Conservation (phyloP, 148 eudicot species). For the Nepenthes mirabilis region DNA sequence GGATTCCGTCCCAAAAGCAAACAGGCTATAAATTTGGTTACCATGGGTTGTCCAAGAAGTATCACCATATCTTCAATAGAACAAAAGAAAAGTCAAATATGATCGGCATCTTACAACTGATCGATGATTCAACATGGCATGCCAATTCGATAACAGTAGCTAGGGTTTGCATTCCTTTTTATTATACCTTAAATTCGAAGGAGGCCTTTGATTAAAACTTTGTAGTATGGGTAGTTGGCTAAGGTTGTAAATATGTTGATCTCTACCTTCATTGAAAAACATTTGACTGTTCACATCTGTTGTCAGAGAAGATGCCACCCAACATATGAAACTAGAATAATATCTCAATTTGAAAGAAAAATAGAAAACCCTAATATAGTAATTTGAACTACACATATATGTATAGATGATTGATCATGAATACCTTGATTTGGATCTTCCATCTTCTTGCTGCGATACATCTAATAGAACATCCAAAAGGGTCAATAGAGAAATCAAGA, state of each 20-base stretch:
- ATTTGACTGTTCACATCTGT: conserved; percentile 24
- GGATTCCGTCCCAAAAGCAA: too few species aligned
- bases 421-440: conserved; percentile 49
- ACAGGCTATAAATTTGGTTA: too few species aligned
- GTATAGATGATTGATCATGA: background rate
- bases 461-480: background rate
- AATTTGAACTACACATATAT: background rate
- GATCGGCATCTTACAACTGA: too few species aligned
- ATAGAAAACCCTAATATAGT: too few species aligned
- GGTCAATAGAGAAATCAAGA: too few species aligned
- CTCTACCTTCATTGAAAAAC: conserved; percentile 27
- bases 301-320: too few species aligned
- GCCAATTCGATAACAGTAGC: background rate
- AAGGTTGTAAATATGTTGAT: conserved; percentile 51
- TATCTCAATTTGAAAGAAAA: too few species aligned
- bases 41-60: too few species aligned
- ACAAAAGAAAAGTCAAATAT: too few species aligned
- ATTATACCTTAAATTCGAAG: conserved; percentile 10
- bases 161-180: conserved; percentile 10
- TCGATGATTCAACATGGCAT: too few species aligned
- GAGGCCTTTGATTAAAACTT: conserved; percentile 29
- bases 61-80: too few species aligned
- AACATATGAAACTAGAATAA: background rate
- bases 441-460: conserved; percentile 65
- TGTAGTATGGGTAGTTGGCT: conserved; percentile 65